A percentile compares a stretch with the other conserved stretches of the same genome.
phyloP scores from a whole-genome alignment of 116 monocot genomes.

The Trichopus zeylanicus region DNA sequence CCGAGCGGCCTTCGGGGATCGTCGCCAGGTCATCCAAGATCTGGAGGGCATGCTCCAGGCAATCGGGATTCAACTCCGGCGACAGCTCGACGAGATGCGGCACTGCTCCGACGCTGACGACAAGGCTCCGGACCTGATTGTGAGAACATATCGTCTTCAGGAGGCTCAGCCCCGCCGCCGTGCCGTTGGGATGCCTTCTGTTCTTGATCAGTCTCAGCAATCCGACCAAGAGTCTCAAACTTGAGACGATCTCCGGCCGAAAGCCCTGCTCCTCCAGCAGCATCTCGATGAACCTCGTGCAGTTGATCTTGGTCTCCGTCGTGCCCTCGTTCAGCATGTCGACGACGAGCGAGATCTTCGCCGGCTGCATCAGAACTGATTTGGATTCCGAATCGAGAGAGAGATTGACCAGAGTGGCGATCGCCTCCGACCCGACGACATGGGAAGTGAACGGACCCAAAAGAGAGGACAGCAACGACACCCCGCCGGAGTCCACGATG shows the following conservation, averaged over 20 bases:
- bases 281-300: constrained; percentile 25
- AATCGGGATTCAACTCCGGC: constrained; percentile 23
- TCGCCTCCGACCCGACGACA: constrained; percentile 76
- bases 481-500: constrained; percentile 23
- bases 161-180: constrained; percentile 24
- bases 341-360: constrained; percentile 60
- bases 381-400: constrained; percentile 47
- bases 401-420: constrained; percentile 55
- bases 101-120: constrained; percentile 43
- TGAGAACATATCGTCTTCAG: constrained; percentile 31
- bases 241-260: constrained; percentile 33
- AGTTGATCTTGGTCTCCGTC: constrained; percentile 51
- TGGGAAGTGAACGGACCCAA: constrained; percentile 87
- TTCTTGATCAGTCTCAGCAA: constrained; percentile 48
- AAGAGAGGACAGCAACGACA: constrained; percentile 37
- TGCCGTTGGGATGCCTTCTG: constrained; percentile 28
- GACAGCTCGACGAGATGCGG: constrained; percentile 48
- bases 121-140: constrained; percentile 14
- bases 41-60: constrained; percentile 26
- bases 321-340: constrained; percentile 75
- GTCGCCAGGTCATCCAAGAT: constrained; percentile 38
- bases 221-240: constrained; percentile 56
- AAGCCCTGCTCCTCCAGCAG: constrained; percentile 37
- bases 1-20: constrained; percentile 19
- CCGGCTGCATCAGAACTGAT: constrained; percentile 58